Evolutionary conservation across 306 rosid species (phyloP), one percentile per base, ranked within the genome.

Genomic region (Cajanus cajan): DNA sequence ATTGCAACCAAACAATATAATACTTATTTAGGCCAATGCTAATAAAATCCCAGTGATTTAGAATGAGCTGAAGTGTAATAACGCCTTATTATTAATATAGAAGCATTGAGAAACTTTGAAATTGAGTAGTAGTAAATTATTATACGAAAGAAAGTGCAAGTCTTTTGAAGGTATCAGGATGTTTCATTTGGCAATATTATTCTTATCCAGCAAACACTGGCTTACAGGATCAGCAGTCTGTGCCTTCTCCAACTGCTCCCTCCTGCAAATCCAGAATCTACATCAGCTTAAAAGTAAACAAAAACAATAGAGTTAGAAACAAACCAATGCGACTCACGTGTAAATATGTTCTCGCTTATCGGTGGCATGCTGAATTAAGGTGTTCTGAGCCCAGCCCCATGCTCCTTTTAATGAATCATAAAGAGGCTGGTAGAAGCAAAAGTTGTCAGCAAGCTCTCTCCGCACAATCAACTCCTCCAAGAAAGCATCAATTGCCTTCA

Each of bases 371-470:
- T 88, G 91, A 79, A 82, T 78, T 85, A 95, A 88, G 73, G 95
- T 92, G 83, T 90, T 92, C 15, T 92, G 96, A 68, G 98, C 98
- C 98, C 98, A 95, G 45, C 87, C 94, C 98, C 98, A 90, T 34
- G 98, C 94, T 70, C 98, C 98, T 77, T 69, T 85, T 16, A 95
- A 58, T 61, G 97, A 90, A 85, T 95, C 98, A 55, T 95, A 95
- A 79, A 77, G 90, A 25, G 93, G 97, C 86, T 92, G 90, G 83
- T 95, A 90, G 80, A 80, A 92, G 89, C 98, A 95, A 83, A 82
- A 95, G 86, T 92, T 95, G 80, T 92, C 98, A 21, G 97, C 94
- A 69, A 95, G 94, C 86, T 95, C 98, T 84, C 98, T 85, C 62
- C 97, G 87, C 77, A 92, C 91, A 69, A 92, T 85, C 88, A 95